Evolutionary conservation across 2,329 filamentous ascomycete species (phyloP), one percentile per base, ranked within the genome.

Genomic region (Paradendryphiella salina): DNA sequence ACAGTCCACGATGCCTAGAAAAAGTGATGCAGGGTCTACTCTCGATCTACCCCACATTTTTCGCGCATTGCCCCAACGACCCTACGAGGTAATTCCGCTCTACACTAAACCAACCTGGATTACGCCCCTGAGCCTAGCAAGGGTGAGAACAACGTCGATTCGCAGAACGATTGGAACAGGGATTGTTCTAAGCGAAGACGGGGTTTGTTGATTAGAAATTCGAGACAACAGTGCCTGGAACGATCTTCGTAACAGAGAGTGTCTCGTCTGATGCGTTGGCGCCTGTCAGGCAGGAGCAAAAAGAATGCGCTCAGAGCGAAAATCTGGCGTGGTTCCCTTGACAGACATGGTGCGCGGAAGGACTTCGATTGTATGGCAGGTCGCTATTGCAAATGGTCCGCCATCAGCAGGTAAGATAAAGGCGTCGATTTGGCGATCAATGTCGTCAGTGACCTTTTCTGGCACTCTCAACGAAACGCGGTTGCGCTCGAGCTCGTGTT

Each of bases 111-210:
- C 33, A 32, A 37, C 8, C 26, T 29, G 39, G 18, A 44, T n/a
- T 35, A 32, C 23, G 42, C 37, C 26, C 42, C 42, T 45, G 42
- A 37, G 13, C 18, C 23, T 29, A 45, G 9, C 15, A 23, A 26
- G 35, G 20, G 34, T 32, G 28, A 11, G n/a, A 23, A n/a, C 23
- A 43, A 35, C 13, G 28, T 46, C 61, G 61, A 64, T 64, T 36
- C 49, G 40, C 50, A 57, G 52, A 46, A 29, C n/a, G 52, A 61
- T 52, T 64, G 52, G 29, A 59, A 43, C 59, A 59, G 44, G 57
- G 57, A 39, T 54, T 11, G 28, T 28, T 38, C 10, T 28, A 44
- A 33, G 37, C 46, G 49, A 55, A 28, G 21, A 47, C 35, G 28
- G 21, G 18, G 9, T 29, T 38, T 20, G 23, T 46, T 23, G 46